Evolutionary conservation across 495 filamentous ascomycete genomes (phyloP).

Genomic region (Talaromyces adpressus): DNA sequence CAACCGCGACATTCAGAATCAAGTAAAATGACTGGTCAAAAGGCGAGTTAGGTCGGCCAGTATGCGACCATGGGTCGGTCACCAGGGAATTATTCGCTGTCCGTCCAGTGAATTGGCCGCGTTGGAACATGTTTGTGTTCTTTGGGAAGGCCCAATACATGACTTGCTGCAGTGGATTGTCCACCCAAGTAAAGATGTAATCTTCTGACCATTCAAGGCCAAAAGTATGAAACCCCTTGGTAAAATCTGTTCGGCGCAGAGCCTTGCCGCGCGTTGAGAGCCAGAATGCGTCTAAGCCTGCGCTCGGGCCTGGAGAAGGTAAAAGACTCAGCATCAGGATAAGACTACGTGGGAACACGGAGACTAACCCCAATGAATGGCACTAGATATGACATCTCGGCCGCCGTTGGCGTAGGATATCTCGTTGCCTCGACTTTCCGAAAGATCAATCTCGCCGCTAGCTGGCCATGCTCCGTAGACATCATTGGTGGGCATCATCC

Average conservation of each 20-base stretch:
- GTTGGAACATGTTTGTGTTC: constrained; percentile 60
- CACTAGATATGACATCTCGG: constrained; percentile 74
- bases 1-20: constrained; percentile 76
- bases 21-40: constrained; percentile 81
- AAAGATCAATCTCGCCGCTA: constrained; percentile 83
- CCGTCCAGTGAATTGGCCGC: constrained; percentile 64
- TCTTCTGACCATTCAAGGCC: constrained; percentile 84
- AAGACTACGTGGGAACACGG: constrained; percentile 37
- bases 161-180: constrained; percentile 71
- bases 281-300: constrained; percentile 61
- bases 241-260: constrained; percentile 13
- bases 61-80: constrained; percentile 59
- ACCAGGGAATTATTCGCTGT: constrained; percentile 64
- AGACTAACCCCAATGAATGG: constrained; percentile 65
- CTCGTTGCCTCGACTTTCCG: constrained; percentile 75
- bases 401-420: constrained; percentile 66
- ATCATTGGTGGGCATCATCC: constrained; percentile 67
- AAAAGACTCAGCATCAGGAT: background rate
- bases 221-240: constrained; percentile 49
- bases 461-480: constrained; percentile 71
- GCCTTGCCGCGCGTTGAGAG: constrained; percentile 56
- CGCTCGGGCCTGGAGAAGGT: constrained; percentile 2
- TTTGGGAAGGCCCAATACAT: constrained; percentile 64
- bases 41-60: constrained; percentile 50
- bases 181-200: constrained; percentile 81